Conservation (phyloP, 345 rosid genomes). For the Passiflora organensis region DNA sequence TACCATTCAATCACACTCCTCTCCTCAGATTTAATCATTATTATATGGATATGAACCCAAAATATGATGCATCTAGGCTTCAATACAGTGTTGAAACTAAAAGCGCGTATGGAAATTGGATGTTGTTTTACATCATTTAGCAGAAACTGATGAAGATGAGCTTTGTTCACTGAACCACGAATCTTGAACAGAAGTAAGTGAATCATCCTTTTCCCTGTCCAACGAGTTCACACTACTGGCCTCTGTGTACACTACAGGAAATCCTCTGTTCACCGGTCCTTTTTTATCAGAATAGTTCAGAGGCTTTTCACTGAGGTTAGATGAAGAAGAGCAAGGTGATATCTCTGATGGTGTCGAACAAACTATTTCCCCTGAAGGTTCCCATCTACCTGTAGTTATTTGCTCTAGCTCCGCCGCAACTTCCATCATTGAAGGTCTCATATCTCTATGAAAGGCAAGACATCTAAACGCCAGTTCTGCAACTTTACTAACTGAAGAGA, state of each 20-base stretch:
- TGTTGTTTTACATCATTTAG: slow-evolving; percentile 14
- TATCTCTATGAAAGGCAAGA: slow-evolving; percentile 57
- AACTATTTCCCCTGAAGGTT: slow-evolving; percentile 18
- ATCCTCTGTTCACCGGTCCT: slow-evolving; percentile 7
- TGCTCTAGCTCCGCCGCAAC: slow-evolving; percentile 48
- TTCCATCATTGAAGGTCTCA: slow-evolving; percentile 64
- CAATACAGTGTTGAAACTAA: too few relatives aligned
- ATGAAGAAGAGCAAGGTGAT: slow-evolving; percentile 23
- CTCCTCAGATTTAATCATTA: too few relatives aligned
- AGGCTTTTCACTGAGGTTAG: slow-evolving; percentile 28
- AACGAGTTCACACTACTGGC: slow-evolving; percentile 17
- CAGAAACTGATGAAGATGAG: slow-evolving; percentile 49
- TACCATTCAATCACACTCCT: too few relatives aligned
- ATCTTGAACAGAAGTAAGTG: slow-evolving; percentile 40
- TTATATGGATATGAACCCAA: too few relatives aligned
- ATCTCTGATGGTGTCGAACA: slow-evolving; percentile 17
- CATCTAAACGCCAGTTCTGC: slow-evolving; percentile 78
- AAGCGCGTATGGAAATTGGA: too few relatives aligned
- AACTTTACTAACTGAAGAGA: slow-evolving; percentile 39
- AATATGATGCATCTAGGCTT: too few relatives aligned
- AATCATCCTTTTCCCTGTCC: slow-evolving; percentile 23
- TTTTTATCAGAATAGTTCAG: slow-evolving; percentile 15
- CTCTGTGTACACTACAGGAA: slow-evolving; percentile 5
- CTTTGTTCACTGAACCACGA: slow-evolving; percentile 48
- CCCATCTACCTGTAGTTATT: slow-evolving; percentile 29